Evolutionary conservation across 768 basidiomycete genomes (phyloP).

Genomic region (Rhizopogon rudus): DNA sequence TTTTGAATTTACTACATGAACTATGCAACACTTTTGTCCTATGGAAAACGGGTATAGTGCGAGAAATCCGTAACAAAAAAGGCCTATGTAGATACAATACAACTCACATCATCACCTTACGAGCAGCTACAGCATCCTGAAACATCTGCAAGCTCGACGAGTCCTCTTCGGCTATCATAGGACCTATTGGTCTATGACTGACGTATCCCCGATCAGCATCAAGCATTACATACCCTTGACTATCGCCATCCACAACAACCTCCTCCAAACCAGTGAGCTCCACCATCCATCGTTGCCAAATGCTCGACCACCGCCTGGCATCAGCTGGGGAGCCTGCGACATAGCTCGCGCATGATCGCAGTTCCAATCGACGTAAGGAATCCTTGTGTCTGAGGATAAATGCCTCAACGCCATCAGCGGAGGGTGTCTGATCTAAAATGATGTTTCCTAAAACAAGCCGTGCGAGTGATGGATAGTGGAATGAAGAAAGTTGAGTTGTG

Average conservation of each 20-base stretch:
- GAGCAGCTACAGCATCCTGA: not conserved
- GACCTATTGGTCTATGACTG: slow-evolving; percentile 8
- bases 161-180: not conserved
- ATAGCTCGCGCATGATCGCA: slow-evolving; percentile 23
- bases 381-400: slow-evolving; percentile 27
- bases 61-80: not conserved
- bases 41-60: not conserved
- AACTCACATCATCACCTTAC: not conserved
- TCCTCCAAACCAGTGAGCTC: slow-evolving; percentile 20
- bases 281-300: slow-evolving; percentile 18
- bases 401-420: slow-evolving; percentile 21
- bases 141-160: not conserved
- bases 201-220: slow-evolving; percentile 19
- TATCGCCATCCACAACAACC: slow-evolving; percentile 11
- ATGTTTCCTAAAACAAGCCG: slow-evolving; percentile 24
- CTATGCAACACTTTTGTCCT: not conserved
- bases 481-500: slow-evolving; percentile 14
- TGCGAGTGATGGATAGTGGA: slow-evolving; percentile 21
- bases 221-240: slow-evolving; percentile 20
- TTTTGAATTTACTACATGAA: not conserved
- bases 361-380: slow-evolving; percentile 17
- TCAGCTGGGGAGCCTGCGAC: slow-evolving; percentile 8
- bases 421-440: slow-evolving; percentile 19
- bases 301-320: slow-evolving; percentile 21
- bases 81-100: too few relatives aligned